These are phyloP conservation scores for Russula sp. DNA, from an alignment of 768 basidiomycete genomes.

Conservation along the genomic window DNA sequence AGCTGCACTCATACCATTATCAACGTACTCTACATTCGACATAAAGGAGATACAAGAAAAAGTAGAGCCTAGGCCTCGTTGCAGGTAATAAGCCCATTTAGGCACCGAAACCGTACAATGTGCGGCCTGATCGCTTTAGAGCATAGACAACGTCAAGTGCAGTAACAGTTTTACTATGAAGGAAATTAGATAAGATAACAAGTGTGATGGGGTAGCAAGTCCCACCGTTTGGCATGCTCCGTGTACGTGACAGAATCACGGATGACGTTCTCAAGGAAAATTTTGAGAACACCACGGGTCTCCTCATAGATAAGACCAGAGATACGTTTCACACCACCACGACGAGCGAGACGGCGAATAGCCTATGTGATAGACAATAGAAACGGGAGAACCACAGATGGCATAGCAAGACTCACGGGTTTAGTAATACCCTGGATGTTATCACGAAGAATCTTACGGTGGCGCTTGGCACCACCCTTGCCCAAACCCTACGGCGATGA, in stretches of 20 bases:
- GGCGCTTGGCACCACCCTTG: constrained; percentile 95
- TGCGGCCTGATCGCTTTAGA: constrained; percentile 45
- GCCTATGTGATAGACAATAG: constrained; percentile 44
- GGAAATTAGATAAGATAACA: constrained; percentile 39
- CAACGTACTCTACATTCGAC: constrained; percentile 6
- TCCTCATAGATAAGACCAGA: constrained; percentile 93
- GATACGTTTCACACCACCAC: constrained; percentile 98
- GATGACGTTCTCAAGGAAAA: constrained; percentile 84
- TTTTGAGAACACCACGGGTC: constrained; percentile 91
- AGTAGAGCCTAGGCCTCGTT: not conserved
- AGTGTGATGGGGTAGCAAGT: not conserved
- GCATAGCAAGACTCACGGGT: constrained; percentile 25
- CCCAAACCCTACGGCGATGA: constrained; percentile 63
- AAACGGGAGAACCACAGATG: constrained; percentile 14
- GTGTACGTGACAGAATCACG: constrained; percentile 67
- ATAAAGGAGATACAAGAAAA: constrained; percentile 2
- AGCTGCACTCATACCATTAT: constrained; percentile 9
- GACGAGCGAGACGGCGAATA: constrained; percentile 91
- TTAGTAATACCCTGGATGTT: constrained; percentile 66
- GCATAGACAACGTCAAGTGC: constrained; percentile 47
- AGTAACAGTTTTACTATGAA: constrained; percentile 45
- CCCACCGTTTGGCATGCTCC: constrained; percentile 58
- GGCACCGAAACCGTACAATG: constrained; percentile 53
- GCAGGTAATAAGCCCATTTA: constrained; percentile 18
- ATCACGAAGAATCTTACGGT: constrained; percentile 91